Evolutionary conservation across 768 basidiomycete genomes (phyloP).

Genomic region (Fibroporia radiculosa): DNA sequence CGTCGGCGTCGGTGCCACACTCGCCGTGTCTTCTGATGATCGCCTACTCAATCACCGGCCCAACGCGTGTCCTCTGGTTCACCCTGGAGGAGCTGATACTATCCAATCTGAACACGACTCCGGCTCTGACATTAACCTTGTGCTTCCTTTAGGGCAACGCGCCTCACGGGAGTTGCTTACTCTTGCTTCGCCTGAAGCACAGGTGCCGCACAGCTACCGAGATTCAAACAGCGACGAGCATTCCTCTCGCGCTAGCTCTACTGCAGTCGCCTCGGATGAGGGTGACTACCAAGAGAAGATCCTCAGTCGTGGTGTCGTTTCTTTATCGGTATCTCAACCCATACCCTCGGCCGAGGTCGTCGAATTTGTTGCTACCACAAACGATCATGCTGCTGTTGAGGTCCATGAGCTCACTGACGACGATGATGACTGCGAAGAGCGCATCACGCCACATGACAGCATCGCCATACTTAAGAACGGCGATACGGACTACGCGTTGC

Average conservation of each 20-base stretch:
- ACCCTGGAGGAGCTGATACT: too few species aligned
- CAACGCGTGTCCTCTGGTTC: too few species aligned
- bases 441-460: neutral
- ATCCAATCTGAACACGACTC: neutral
- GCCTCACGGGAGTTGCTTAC: neutral
- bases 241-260: neutral
- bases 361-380: neutral
- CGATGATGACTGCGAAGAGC: neutral
- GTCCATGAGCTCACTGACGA: too few species aligned
- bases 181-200: neutral
- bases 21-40: too few species aligned
- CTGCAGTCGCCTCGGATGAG: neutral
- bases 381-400: too few species aligned
- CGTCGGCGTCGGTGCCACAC: too few species aligned
- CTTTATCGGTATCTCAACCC: neutral
- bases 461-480: neutral
- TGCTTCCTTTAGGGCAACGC: neutral
- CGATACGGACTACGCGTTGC: conserved; percentile 8
- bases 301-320: neutral
- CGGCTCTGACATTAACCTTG: neutral
- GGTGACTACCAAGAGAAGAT: neutral
- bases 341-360: neutral
- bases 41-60: too few species aligned
- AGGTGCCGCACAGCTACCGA: neutral
- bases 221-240: too few species aligned